These are phyloP conservation scores for Cornus suecica DNA, from an alignment of 148 eudicot genomes.

Conservation along the genomic window DNA sequence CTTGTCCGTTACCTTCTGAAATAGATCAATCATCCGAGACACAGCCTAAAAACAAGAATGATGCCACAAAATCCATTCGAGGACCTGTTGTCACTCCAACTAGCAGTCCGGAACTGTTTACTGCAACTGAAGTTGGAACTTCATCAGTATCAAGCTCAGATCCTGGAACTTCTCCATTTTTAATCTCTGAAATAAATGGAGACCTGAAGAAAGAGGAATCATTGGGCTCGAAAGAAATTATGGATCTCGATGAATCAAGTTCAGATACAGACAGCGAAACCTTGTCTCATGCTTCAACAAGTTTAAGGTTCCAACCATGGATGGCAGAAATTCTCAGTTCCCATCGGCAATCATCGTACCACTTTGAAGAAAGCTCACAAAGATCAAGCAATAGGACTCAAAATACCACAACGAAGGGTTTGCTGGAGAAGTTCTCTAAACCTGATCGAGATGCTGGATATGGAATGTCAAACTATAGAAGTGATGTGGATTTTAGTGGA, in stretches of 20 bases:
- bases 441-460: conserved; percentile 50
- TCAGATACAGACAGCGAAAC: conserved; percentile 71
- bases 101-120: conserved; percentile 84
- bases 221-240: conserved; percentile 33
- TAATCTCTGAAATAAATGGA: conserved; percentile 32
- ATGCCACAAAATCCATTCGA: conserved; percentile 30
- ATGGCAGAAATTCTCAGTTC: conserved; percentile 52
- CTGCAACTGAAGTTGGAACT: conserved; percentile 85
- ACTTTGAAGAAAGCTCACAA: conserved; percentile 33
- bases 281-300: conserved; percentile 60
- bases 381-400: conserved; percentile 19
- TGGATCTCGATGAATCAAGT: conserved; percentile 41
- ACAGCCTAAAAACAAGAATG: conserved; percentile 21
- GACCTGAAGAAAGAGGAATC: conserved; percentile 44
- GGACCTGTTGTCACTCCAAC: conserved; percentile 84
- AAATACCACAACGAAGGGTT: conserved; percentile 36
- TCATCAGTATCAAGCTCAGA: conserved; percentile 91
- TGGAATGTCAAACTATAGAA: conserved; percentile 43
- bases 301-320: conserved; percentile 79
- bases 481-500: conserved; percentile 54
- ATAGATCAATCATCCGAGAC: conserved; percentile 31
- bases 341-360: conserved; percentile 31
- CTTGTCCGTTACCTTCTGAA: conserved; percentile 30
- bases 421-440: conserved; percentile 43
- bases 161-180: conserved; percentile 76